Percentiles rank a stretch among this genome's conserved stretches.
Conservation (phyloP, 176 grass and related monocot species). For the Eremochloa ophiuroides region DNA sequence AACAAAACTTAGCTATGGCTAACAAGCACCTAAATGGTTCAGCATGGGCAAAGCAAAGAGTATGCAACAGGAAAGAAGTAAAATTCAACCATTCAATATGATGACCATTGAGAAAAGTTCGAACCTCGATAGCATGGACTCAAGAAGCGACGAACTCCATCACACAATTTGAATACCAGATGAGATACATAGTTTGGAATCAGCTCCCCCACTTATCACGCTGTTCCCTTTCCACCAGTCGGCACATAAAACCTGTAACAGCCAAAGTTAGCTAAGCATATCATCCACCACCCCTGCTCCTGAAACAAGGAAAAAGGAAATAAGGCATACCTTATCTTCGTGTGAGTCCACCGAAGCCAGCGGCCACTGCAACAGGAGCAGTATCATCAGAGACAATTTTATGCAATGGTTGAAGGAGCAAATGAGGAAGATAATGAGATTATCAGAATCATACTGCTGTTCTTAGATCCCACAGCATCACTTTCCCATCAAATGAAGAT, state of each 20-base stretch:
- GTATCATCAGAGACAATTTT: background rate
- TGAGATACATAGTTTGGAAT: constrained; percentile 78
- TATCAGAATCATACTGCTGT: constrained; percentile 66
- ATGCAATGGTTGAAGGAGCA: background rate
- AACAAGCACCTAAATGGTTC: background rate
- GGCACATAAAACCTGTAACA: constrained; percentile 63
- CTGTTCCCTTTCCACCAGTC: constrained; percentile 93
- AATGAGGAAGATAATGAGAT: constrained; percentile 1
- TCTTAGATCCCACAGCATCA: constrained; percentile 99
- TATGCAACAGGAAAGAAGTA: background rate
- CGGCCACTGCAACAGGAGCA: constrained; percentile 66
- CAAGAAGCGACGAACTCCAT: background rate
- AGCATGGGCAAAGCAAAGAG: background rate
- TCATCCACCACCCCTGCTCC: background rate
- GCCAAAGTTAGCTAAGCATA: background rate
- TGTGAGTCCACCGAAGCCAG: constrained; percentile 75
- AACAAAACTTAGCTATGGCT: background rate
- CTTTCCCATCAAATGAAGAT: constrained; percentile 92
- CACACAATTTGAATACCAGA: constrained; percentile 65
- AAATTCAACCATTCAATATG: background rate
- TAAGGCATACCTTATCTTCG: constrained; percentile 69
- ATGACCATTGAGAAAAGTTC: background rate
- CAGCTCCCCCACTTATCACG: constrained; percentile 88
- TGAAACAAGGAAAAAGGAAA: background rate
- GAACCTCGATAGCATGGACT: constrained; percentile 2